A percentile compares a stretch with the other conserved stretches of the same genome.
phyloP scores from a whole-genome alignment of 2,329 filamentous ascomycete species.

The Aspergillus unguis region DNA sequence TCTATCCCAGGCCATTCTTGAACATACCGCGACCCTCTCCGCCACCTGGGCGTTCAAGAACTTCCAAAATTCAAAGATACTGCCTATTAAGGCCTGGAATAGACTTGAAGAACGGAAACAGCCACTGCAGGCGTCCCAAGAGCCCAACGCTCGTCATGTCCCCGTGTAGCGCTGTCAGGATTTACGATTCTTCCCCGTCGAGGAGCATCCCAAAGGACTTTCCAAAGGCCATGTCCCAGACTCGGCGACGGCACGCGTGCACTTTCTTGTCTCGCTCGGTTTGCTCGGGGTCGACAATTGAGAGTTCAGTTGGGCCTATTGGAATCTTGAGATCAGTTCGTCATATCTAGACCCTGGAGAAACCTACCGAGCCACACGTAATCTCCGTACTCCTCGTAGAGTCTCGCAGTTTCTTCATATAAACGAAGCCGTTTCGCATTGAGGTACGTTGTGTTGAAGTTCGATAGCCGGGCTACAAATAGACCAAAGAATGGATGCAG shows the following conservation, averaged over 20 bases:
- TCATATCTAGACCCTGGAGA: too few species aligned
- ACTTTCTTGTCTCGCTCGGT: constrained; percentile 19
- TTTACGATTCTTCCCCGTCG: background rate
- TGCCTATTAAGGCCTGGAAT: constrained; percentile 18
- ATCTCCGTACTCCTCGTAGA: too few species aligned
- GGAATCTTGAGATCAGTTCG: too few species aligned
- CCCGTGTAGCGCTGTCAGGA: background rate
- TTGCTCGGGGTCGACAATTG: constrained; percentile 45
- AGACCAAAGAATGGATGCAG: too few species aligned
- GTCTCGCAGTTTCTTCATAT: too few species aligned
- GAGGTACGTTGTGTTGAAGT: too few species aligned
- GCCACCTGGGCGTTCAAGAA: background rate
- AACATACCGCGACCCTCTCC: constrained; percentile 1
- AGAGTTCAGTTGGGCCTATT: constrained; percentile 19
- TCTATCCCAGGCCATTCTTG: too few species aligned
- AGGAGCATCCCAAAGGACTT: background rate
- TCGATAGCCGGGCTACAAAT: too few species aligned
- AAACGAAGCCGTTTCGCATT: too few species aligned
- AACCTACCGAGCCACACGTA: too few species aligned
- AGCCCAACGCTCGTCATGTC: constrained; percentile 19
- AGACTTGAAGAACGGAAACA: constrained; percentile 21
- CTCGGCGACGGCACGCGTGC: constrained; percentile 38
- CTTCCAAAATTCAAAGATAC: constrained; percentile 12
- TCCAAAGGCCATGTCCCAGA: constrained; percentile 32
- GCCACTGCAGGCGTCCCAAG: constrained; percentile 21